A percentile compares a stretch with the other conserved stretches of the same genome.
These are phyloP conservation scores for Dendrostoma leiphaemia DNA, from an alignment of 2,329 filamentous ascomycete genomes.

Conservation along the genomic window DNA sequence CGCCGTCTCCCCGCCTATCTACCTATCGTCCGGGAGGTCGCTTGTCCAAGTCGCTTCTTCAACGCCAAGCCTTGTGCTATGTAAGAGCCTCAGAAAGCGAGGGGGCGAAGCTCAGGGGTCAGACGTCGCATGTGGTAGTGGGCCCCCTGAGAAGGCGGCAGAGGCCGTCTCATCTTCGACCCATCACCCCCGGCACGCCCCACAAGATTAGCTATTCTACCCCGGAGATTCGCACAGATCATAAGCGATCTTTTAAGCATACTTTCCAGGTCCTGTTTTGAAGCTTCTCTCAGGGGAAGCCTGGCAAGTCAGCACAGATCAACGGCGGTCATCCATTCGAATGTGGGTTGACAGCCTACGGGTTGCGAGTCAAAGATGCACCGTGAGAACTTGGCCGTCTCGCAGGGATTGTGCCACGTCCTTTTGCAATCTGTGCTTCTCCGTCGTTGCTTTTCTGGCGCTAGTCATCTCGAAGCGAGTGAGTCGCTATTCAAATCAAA, in stretches of 20 bases:
- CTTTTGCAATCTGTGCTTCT: no score
- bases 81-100: neutral
- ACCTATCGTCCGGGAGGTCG: neutral
- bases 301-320: no score
- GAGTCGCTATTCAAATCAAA: no score
- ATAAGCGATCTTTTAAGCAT: neutral
- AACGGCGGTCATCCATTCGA: no score
- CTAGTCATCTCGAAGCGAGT: no score
- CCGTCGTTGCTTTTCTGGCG: no score
- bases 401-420: no score
- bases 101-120: neutral
- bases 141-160: neutral
- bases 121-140: neutral
- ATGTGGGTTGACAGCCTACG: no score
- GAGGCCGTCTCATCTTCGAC: neutral
- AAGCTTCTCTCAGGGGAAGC: no score
- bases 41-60: neutral
- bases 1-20: neutral
- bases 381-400: no score
- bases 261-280: no score
- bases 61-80: neutral
- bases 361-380: no score
- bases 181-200: neutral
- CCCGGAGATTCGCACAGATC: neutral
- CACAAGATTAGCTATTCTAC: neutral